Conservation (phyloP, 768 basidiomycete genomes). For the Mycena rosella region DNA sequence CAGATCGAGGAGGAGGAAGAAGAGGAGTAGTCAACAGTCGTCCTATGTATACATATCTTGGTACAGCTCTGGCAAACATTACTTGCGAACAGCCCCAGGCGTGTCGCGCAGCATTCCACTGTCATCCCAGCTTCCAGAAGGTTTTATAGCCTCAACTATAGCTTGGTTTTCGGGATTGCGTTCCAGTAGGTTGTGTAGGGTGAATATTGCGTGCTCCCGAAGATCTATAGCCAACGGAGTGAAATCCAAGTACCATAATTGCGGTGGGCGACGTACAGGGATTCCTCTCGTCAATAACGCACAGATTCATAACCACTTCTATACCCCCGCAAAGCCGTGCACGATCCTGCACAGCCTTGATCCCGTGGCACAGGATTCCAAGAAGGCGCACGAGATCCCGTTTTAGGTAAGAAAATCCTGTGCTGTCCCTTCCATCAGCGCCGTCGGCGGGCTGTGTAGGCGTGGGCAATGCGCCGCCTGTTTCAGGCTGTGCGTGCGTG, state of each 20-base stretch:
- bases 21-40: constrained; percentile 29
- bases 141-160: constrained; percentile 80
- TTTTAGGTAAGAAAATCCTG: constrained; percentile 88
- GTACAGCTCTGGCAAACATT: constrained; percentile 32
- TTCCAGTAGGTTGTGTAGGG: constrained; percentile 82
- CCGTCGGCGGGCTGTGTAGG: constrained; percentile 40
- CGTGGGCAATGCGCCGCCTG: constrained; percentile 43
- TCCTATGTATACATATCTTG: constrained; percentile 31
- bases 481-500: constrained; percentile 45
- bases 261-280: constrained; percentile 76
- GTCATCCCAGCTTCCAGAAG: constrained; percentile 69
- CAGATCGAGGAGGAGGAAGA: constrained; percentile 74
- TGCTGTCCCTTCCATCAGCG: constrained; percentile 48
- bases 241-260: constrained; percentile 27
- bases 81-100: constrained; percentile 49
- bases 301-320: constrained; percentile 86
- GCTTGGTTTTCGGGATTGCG: constrained; percentile 85
- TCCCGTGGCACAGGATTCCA: constrained; percentile 79
- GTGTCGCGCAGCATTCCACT: constrained; percentile 63
- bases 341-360: constrained; percentile 78
- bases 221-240: constrained; percentile 66
- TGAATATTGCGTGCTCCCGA: constrained; percentile 92
- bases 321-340: constrained; percentile 80
- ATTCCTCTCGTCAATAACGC: constrained; percentile 91
- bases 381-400: constrained; percentile 90